Percentiles rank a stretch among this genome's conserved stretches.
phyloP scores from a whole-genome alignment of 441 rosid genomes.

The Isatis lusitanica region DNA sequence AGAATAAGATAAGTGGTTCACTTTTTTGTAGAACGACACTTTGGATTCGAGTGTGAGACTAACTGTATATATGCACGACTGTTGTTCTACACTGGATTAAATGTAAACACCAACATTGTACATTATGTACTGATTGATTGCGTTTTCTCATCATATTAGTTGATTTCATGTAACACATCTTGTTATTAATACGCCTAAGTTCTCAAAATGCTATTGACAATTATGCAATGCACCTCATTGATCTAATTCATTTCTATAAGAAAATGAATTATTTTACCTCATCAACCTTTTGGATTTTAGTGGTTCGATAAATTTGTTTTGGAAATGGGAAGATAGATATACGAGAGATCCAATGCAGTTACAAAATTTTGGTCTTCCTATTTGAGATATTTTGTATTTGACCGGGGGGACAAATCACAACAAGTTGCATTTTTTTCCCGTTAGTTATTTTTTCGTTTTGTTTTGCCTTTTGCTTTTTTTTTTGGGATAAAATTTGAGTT shows the following conservation, averaged over 20 bases:
- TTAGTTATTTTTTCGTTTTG: neutral
- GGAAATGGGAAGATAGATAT: constrained; percentile 5
- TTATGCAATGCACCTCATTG: neutral
- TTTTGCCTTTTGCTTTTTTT: neutral
- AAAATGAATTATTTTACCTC: neutral
- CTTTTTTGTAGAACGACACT: neutral
- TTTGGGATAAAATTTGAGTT: neutral
- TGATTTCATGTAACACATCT: constrained; percentile 9
- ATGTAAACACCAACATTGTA: neutral
- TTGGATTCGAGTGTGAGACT: neutral
- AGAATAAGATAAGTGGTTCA: neutral
- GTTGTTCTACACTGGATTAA: neutral
- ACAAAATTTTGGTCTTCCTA: constrained; percentile 16
- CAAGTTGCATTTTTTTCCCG: constrained; percentile 26
- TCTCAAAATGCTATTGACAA: neutral
- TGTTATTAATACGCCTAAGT: neutral
- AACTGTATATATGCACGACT: neutral
- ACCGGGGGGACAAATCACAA: constrained; percentile 30
- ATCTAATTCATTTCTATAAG: neutral
- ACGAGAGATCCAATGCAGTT: constrained; percentile 29
- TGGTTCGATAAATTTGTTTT: constrained; percentile 18
- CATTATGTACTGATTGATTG: neutral
- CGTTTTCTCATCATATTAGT: neutral
- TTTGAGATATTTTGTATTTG: constrained; percentile 16
- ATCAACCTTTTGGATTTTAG: neutral